A percentile compares a stretch with the other conserved stretches of the same genome.
phyloP scores from a whole-genome alignment of 2,329 filamentous ascomycete genomes.

The Penicillium sp. region DNA sequence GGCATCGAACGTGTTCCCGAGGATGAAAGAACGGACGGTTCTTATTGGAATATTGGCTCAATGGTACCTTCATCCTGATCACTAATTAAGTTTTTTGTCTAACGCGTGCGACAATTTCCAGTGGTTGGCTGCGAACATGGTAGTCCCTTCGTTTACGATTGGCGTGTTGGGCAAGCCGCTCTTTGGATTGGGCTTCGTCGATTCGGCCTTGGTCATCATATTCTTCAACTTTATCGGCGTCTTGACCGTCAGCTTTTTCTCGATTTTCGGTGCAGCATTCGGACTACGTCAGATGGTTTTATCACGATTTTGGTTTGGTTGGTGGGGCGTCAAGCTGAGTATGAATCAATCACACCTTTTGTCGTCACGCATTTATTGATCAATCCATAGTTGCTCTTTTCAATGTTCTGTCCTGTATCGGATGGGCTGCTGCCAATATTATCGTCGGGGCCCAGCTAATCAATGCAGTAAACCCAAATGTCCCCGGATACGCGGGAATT shows the following conservation, averaged over 20 bases:
- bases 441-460: conserved; percentile 78
- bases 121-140: conserved; percentile 77
- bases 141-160: conserved; percentile 71
- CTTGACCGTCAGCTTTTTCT: conserved; percentile 70
- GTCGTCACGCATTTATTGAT: background rate
- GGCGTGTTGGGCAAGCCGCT: conserved; percentile 67
- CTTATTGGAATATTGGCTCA: conserved; percentile 65
- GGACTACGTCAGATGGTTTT: conserved; percentile 77
- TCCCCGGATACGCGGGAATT: conserved; percentile 72
- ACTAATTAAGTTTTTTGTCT: conserved; percentile 10
- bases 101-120: conserved; percentile 33
- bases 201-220: conserved; percentile 67
- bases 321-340: conserved; percentile 65
- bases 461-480: conserved; percentile 66
- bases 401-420: conserved; percentile 67
- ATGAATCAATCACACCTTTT: conserved; percentile 23
- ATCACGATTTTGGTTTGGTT: conserved; percentile 72
- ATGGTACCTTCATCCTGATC: conserved; percentile 54
- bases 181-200: conserved; percentile 69
- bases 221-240: conserved; percentile 73
- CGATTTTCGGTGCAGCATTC: conserved; percentile 69
- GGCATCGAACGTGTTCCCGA: conserved; percentile 73
- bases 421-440: conserved; percentile 73
- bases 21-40: conserved; percentile 64
- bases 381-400: conserved; percentile 59